These are phyloP conservation scores for Acanthamoeba pearcei DNA, from an alignment of 208 protist genomes.

Conservation along the genomic window DNA sequence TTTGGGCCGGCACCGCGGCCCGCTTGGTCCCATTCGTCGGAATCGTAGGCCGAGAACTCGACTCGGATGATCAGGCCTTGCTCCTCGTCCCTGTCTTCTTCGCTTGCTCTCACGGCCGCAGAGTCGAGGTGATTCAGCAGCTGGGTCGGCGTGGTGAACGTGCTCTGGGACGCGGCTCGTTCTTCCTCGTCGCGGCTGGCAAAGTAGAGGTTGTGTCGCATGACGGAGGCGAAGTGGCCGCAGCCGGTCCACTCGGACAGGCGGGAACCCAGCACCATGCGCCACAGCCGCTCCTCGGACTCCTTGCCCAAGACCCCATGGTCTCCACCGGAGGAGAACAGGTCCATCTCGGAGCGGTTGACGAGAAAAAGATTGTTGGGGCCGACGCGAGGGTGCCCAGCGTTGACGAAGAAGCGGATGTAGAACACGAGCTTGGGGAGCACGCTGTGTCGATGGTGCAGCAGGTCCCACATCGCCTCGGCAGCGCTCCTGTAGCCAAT, in stretches of 20 bases:
- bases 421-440: neutral
- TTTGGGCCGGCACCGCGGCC: neutral
- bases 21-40: neutral
- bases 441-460: neutral
- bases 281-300: neutral
- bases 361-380: neutral
- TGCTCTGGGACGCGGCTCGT: neutral
- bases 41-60: neutral
- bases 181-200: neutral
- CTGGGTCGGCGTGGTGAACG: neutral
- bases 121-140: neutral
- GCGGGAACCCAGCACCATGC: neutral
- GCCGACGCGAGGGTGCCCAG: neutral
- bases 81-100: neutral
- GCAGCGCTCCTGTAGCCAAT: neutral
- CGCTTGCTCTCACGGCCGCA: neutral
- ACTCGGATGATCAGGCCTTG: neutral
- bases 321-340: neutral
- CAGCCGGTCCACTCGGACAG: neutral
- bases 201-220: neutral
- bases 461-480: neutral
- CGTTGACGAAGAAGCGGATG: slow-evolving; percentile 14
- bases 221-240: neutral
- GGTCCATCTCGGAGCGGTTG: neutral
- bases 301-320: neutral